phyloP scores from a whole-genome alignment of 2,329 filamentous ascomycete genomes.

The Apiospora phragmitis region DNA sequence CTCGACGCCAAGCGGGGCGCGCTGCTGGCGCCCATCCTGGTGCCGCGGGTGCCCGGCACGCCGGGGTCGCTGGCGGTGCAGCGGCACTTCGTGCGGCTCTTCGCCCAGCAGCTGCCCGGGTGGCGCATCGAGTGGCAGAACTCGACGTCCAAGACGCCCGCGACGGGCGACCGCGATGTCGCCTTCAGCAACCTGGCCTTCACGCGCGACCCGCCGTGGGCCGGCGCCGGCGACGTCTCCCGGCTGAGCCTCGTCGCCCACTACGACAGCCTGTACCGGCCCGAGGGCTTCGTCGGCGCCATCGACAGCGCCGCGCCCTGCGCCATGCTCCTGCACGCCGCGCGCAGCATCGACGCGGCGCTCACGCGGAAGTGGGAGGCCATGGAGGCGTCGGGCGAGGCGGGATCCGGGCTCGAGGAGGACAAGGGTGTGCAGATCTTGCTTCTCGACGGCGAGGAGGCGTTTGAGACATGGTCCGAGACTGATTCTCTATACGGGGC shows the following conservation, averaged over 20 bases:
- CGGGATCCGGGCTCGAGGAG: conserved; percentile 62
- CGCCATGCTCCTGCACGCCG: conserved; percentile 87
- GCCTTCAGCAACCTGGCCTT: conserved; percentile 89
- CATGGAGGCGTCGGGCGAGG: conserved; percentile 62
- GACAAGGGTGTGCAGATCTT: conserved; percentile 85
- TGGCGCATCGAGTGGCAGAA: conserved; percentile 89
- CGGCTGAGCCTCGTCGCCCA: conserved; percentile 88
- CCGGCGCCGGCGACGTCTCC: conserved; percentile 67
- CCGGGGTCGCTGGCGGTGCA: conserved; percentile 72
- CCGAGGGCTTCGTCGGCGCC: conserved; percentile 87
- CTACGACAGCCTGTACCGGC: conserved; percentile 82
- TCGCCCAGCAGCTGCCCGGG: conserved; percentile 68
- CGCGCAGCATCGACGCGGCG: conserved; percentile 75
- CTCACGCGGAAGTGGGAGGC: conserved; percentile 79
- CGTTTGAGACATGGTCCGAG: conserved; percentile 77
- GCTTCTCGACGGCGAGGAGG: conserved; percentile 91
- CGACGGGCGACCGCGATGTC: conserved; percentile 67
- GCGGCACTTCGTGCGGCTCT: conserved; percentile 83
- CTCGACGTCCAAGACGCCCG: conserved; percentile 81
- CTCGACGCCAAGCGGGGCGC: conserved; percentile 77
- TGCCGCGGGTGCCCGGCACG: conserved; percentile 86
- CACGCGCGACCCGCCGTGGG: conserved; percentile 84
- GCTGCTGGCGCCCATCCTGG: conserved; percentile 83
- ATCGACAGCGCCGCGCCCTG: conserved; percentile 93
- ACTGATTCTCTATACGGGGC: conserved; percentile 88